Evolutionary conservation across 2,329 filamentous ascomycete species (phyloP), one percentile per base, ranked within the genome.

Genomic region (Fusarium annulatum): DNA sequence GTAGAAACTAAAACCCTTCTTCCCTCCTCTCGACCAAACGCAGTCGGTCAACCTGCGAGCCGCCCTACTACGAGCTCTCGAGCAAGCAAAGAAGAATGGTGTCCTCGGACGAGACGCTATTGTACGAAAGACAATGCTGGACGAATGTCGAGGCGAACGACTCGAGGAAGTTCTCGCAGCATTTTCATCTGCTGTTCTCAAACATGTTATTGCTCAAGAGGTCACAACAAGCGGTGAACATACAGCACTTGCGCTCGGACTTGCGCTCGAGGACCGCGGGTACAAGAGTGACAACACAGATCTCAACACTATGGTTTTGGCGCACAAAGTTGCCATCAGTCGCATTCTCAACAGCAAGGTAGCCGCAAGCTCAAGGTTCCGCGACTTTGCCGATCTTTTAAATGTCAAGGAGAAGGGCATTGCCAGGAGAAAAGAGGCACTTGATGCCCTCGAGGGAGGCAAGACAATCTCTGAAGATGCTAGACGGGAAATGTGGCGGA

Each of bases 71-170:
- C 90, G 94, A 81, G 91, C 88, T 74, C 89, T 99, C 61, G 93
- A 96, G 72, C 92, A 94, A 58, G 86, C 94, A 67, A 98, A 98
- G 85, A 97, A 97, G 84, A 94, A 90, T 83, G 95, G 95, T 36
- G 86, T 92, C 1, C 86, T 98, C 14, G 94, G 94, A 7, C 88
- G 94, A 56, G 95, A 97, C 78, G 89, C 89, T 0, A 89, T 97
- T 2, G 84, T 98, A 38, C 90, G 96, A 58, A 98, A 97, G 85
- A 97, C 94, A 0, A 97, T 98, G 94, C 86, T 99, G 58, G 96
- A 99, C 80, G 96, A 99, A 77, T 99, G 96, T 84, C 95, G 93
- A 74, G 96, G 96, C 10, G 95, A 97, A 61, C 92, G 94, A 72
- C 89, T 98, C 61, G 95, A 95, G 80, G 96, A 99, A 79, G 85